Base-by-base conservation (phyloP, 352 stramenopile species). In the Phytophthora pini region DNA sequence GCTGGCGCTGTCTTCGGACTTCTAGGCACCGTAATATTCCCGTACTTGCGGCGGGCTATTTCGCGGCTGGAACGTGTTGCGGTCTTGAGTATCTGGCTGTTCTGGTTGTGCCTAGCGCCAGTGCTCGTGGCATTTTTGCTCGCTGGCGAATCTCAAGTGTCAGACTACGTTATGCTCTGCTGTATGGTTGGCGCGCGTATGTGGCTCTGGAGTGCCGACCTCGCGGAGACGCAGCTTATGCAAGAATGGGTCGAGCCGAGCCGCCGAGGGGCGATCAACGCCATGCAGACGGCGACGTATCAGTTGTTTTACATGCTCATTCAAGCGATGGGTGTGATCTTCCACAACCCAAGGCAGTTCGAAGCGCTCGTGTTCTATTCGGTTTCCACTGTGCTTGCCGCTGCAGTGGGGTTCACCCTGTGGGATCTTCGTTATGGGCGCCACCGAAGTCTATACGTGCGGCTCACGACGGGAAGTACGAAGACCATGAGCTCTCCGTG, bases 171-270 rank as follows among this genome's bases (percentile, higher is more conserved):
- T 12, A 81, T 90, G 71, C 60, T 90, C 11, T 70, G 49, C 13
- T 84, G 67, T 47, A 75, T 85, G 56, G 56, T 84, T 26, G 64
- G 77, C 22, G 82, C 78, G 13, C 72, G 78, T 26, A 58, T 80
- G 47, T 89, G 74, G 76, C 65, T 90, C 9, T 88, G 82, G 80
- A 79, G 61, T 55, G 61, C 56, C 8, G 78, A 89, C 48, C 68
- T 90, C 1, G 77, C 77, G 1, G 79, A 90, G 56, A 88, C 77
- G n/a, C 82, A 91, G 65, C 78, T 88, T 34, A 89, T 89, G 79
- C 82, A 90, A 54, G 82, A 90, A 61, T 88, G 78, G 77, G 79
- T 89, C 54, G 74, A 80, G 31, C 70, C 74, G 27, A 68, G 74
- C 34, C 65, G 51, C 8, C 77, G 82, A 15, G 77, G 79, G 3